A percentile compares a stretch with the other conserved stretches of the same genome.
phyloP scores from a whole-genome alignment of 495 filamentous ascomycete genomes.

The Aspergillus indologenus region DNA sequence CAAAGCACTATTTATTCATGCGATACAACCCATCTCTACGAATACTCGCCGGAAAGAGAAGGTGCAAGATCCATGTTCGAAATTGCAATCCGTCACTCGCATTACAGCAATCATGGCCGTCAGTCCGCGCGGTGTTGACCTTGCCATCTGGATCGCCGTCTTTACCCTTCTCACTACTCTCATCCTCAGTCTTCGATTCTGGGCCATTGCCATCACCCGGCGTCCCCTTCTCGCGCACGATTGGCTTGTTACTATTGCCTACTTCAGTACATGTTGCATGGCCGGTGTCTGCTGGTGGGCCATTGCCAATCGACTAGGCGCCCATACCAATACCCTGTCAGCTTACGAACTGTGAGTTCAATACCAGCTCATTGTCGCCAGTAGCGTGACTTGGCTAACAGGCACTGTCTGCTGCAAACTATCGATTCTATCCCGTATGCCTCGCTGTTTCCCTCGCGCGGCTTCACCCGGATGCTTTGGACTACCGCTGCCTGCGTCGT shows the following conservation, averaged over 20 bases:
- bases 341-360: not conserved
- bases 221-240: not conserved
- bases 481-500: not conserved
- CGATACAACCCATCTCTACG: too few species aligned
- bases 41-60: too few species aligned
- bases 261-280: conserved; percentile 1
- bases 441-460: not conserved
- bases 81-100: too few species aligned
- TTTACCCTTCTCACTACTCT: not conserved
- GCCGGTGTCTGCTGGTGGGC: not conserved
- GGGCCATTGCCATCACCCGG: not conserved
- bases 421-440: not conserved
- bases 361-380: not conserved
- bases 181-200: not conserved
- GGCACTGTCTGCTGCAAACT: not conserved
- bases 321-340: not conserved
- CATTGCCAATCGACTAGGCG: not conserved
- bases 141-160: not conserved
- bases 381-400: not conserved
- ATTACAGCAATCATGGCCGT: not conserved
- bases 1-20: too few species aligned
- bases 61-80: too few species aligned
- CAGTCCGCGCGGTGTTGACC: not conserved
- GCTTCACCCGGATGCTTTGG: not conserved
- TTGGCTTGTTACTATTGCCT: not conserved